Evolutionary conservation across 768 basidiomycete species (phyloP).

Genomic region (Boletus pseudo-olivaceus): DNA sequence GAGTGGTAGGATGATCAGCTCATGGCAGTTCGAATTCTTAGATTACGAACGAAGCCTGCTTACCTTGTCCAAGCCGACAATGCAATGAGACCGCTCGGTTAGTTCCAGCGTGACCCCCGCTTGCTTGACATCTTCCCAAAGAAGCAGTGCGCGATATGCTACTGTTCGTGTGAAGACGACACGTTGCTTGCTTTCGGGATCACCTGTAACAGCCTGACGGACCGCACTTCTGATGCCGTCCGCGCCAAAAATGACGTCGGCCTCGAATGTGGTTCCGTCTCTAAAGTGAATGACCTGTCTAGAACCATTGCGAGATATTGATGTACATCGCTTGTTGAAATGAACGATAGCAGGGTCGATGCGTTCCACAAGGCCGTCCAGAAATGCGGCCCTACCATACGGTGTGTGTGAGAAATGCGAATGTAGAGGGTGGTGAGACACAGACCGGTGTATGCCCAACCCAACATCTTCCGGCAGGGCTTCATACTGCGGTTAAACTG

Average conservation of each 20-base stretch:
- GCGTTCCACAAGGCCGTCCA: constrained; percentile 44
- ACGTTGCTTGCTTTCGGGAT: constrained; percentile 17
- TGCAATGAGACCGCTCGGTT: constrained; percentile 35
- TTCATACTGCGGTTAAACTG: constrained; percentile 29
- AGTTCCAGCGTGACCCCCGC: constrained; percentile 44
- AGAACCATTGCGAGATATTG: constrained; percentile 27
- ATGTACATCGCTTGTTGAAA: constrained; percentile 49
- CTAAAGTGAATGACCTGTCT: constrained; percentile 41
- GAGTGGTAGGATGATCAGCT: neutral
- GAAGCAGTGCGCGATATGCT: constrained; percentile 49
- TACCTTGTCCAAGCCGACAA: constrained; percentile 47
- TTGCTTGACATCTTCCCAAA: constrained; percentile 35
- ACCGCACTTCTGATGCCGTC: constrained; percentile 36
- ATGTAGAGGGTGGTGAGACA: neutral
- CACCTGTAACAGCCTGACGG: constrained; percentile 37
- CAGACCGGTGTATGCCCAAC: constrained; percentile 45
- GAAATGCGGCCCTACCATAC: constrained; percentile 42
- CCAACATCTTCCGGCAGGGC: constrained; percentile 34
- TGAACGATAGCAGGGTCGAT: constrained; percentile 41
- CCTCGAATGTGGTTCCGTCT: constrained; percentile 45
- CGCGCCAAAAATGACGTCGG: constrained; percentile 47
- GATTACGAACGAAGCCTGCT: neutral
- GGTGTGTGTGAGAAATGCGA: neutral
- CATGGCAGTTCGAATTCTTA: neutral
- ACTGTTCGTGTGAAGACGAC: constrained; percentile 44